Base-by-base conservation (phyloP, 139 green algal species). In the Chlamydomonas incerta region DNA sequence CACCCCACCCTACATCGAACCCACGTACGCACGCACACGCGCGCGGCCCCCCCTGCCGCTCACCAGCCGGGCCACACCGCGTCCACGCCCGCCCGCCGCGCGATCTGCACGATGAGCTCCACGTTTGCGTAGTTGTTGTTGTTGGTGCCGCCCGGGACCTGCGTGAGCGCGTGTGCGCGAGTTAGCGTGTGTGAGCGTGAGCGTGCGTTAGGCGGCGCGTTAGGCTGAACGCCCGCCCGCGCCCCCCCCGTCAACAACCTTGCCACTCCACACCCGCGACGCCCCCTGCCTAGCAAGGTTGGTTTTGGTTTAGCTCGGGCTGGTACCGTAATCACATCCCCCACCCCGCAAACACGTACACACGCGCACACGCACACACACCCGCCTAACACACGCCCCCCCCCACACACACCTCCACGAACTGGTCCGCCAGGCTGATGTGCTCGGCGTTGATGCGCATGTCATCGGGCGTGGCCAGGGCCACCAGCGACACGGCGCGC, bases 41-140 rank as follows among this genome's bases (percentile, higher is more conserved):
- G 17, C 8, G 46, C 50, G 17, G 14, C 73, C 72, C 21, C 6
- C n/a, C 52, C 74, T 26, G 3, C 20, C 67, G 66, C 93, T 75
- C 87, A 98, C 96, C 96, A 99, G 72, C 97, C 97, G 17, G 97
- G 97, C 97, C 97, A 99, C 10, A 99, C 97, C 5, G 97, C 97
- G 86, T 99, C 97, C 62, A 98, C 96, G 26, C 93, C 92, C 26
- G 95, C 93, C 46, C 95, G 85, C 86, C 95, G 91, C 0, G 96
- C 96, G 9, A 92, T 65, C 79, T 96, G 89, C 31, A 96, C 92
- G 82, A 99, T 99, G 41, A 99, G 94, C 80, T 90, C 90, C 73
- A 99, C 96, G 63, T 99, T 99, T 82, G 96, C 97, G 83, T 99
- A 99, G 93, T 99, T 99, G 94, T 99, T 99, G 90, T 96, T 96